Percentiles rank a stretch among this genome's conserved stretches.
phyloP scores from a whole-genome alignment of 192 early-diverging fungal genomes.

The Entomortierella parvispora region DNA sequence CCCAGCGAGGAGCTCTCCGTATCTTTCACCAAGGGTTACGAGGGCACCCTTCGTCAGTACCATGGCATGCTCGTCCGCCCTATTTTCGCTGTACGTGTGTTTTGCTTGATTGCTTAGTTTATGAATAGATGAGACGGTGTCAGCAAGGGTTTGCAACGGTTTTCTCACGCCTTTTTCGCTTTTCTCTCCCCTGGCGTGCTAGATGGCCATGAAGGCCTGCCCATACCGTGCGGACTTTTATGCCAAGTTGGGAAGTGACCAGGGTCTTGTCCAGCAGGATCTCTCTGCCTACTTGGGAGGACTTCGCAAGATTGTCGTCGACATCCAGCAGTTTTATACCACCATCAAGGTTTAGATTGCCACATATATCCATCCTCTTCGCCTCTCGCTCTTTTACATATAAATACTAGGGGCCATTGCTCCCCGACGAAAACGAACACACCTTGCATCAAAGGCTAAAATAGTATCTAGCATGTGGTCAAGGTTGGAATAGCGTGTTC shows the following conservation, averaged over 20 bases:
- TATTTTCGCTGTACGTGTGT: slow-evolving; percentile 68
- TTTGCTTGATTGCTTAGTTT: neutral
- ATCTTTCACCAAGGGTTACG: slow-evolving; percentile 81
- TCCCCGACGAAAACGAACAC: too few relatives aligned
- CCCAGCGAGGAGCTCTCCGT: slow-evolving; percentile 68
- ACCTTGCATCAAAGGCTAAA: too few relatives aligned
- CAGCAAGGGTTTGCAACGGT: too few relatives aligned
- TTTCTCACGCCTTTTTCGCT: slow-evolving; percentile 2
- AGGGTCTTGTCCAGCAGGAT: slow-evolving; percentile 63
- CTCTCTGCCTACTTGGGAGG: slow-evolving; percentile 78
- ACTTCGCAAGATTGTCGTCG: slow-evolving; percentile 77
- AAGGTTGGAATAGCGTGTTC: too few relatives aligned
- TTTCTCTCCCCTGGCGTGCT: too few relatives aligned
- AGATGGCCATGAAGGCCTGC: slow-evolving; percentile 93
- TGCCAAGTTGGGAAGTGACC: slow-evolving; percentile 77
- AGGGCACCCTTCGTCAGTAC: slow-evolving; percentile 72
- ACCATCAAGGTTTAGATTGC: slow-evolving; percentile 30
- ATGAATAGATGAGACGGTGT: too few relatives aligned
- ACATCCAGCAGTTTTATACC: slow-evolving; percentile 69
- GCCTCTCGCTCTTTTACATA: too few relatives aligned
- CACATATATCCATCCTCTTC: too few relatives aligned
- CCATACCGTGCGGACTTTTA: slow-evolving; percentile 92
- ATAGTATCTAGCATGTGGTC: too few relatives aligned
- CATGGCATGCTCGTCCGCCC: slow-evolving; percentile 76
- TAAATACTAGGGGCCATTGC: too few relatives aligned